Evolutionary conservation across 495 filamentous ascomycete species (phyloP), one percentile per base, ranked within the genome.

Genomic region (Elasticomyces elasticus): DNA sequence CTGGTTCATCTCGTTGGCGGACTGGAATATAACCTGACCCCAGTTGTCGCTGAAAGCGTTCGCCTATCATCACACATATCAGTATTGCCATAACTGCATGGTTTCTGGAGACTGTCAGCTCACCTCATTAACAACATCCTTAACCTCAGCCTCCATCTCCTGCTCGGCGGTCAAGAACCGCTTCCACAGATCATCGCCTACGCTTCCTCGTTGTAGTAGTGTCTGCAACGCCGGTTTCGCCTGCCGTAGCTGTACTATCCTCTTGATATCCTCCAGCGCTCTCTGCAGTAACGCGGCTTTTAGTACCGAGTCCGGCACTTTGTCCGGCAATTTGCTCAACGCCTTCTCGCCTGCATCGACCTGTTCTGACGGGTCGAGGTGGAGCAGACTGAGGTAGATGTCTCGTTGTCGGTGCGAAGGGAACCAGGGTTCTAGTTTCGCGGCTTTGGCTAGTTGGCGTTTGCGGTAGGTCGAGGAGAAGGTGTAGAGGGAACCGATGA

Each of bases 161-260:
- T 91, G 91, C 77, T 98, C 92, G 24, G 91, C 92, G 37, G 86
- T 74, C 62, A 79, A 65, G 67, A 96, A 94, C 35, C 92, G 76
- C 72, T 96, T 92, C 86, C 89, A 96, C 38, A 97, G 68, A 68
- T 98, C 92, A 70, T 98, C 94, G 7, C 94, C 91, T 0, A 98
- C 89, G 67, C 86, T 91, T 0, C 94, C 94, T 41, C 86, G 75
- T 70, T 94, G 87, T 46, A 97, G 69, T 38, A 98, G 72, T 48
- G 80, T 80, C 57, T 84, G 81, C 64, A 94, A 76, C 7, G 92
- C 86, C 49, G 84, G 83, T 71, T 97, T 98, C 56, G 88, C 82
- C 43, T 75, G 82, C 55, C 89, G 78, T 54, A 98, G 78, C 55
- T 86, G 78, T 66, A 98, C 82, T 40, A 98, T 85, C 53, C 92